These are phyloP conservation scores for Mycena vulgaris DNA, from an alignment of 768 basidiomycete species.

Conservation along the genomic window DNA sequence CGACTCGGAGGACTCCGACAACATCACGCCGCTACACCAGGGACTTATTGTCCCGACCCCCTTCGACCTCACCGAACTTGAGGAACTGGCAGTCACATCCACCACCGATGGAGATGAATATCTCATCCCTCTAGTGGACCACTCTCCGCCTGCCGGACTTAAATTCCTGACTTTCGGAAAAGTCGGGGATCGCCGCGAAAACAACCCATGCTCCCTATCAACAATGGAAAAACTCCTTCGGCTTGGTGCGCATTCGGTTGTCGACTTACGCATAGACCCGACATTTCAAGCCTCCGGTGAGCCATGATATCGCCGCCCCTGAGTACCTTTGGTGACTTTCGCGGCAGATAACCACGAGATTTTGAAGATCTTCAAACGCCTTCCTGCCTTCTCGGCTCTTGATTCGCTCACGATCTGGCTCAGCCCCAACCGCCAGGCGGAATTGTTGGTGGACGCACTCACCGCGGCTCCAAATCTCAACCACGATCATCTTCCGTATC, in stretches of 20 bases:
- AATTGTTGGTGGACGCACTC: not conserved
- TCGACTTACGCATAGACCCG: not conserved
- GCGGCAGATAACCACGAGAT: not conserved
- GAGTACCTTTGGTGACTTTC: not conserved
- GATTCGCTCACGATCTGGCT: conserved; percentile 4
- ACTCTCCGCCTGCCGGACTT: not conserved
- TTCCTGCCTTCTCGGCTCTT: not conserved
- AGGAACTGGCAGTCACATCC: not conserved
- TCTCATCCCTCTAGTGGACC: not conserved
- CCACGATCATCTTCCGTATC: conserved; percentile 7
- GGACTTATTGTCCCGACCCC: no score
- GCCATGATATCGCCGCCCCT: not conserved
- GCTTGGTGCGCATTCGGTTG: not conserved
- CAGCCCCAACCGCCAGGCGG: not conserved
- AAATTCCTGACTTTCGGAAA: not conserved
- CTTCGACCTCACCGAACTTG: not conserved
- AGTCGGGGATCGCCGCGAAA: no score
- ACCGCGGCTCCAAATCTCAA: conserved; percentile 1
- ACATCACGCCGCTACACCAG: no score
- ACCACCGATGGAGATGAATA: not conserved
- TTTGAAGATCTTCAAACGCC: not conserved
- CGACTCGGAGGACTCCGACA: no score
- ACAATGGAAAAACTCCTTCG: not conserved
- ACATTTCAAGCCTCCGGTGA: not conserved
- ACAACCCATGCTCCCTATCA: not conserved